Evolutionary conservation across 1,284 basidiomycete genomes (phyloP).

Genomic region (Polyporus tsugae): DNA sequence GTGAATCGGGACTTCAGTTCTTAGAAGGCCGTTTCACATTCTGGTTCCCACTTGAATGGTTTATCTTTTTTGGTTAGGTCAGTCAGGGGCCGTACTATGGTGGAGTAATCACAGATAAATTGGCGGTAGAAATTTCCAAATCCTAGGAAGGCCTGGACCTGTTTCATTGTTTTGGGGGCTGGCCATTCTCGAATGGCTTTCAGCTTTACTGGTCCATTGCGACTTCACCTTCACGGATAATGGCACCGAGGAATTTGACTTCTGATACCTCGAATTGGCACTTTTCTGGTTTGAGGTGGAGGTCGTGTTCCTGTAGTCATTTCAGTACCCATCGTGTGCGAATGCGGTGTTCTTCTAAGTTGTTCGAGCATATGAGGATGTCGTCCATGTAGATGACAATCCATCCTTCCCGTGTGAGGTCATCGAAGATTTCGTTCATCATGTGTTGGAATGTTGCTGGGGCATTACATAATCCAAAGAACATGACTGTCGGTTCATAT

Average conservation of each 20-base stretch:
- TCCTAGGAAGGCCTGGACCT: slow-evolving; percentile 49
- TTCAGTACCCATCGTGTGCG: background rate
- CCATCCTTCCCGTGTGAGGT: background rate
- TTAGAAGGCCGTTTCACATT: slow-evolving; percentile 39
- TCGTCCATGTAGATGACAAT: slow-evolving; percentile 16
- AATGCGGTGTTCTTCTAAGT: background rate
- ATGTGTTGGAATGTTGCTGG: slow-evolving; percentile 15
- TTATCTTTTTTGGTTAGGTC: slow-evolving; percentile 39
- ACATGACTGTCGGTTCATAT: slow-evolving; percentile 15
- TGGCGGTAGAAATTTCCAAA: slow-evolving; percentile 52
- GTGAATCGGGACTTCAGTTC: slow-evolving; percentile 40
- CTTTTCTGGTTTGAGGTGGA: background rate
- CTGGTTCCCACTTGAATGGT: slow-evolving; percentile 33
- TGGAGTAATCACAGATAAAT: slow-evolving; percentile 49
- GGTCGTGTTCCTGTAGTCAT: background rate
- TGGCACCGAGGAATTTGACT: slow-evolving; percentile 49
- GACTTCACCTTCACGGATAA: slow-evolving; percentile 40
- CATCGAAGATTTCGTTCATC: slow-evolving; percentile 13
- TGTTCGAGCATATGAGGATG: slow-evolving; percentile 5
- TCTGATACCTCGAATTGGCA: slow-evolving; percentile 38
- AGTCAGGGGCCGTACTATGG: background rate
- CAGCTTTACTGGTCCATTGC: slow-evolving; percentile 51
- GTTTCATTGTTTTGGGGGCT: slow-evolving; percentile 36
- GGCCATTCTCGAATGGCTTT: slow-evolving; percentile 48
- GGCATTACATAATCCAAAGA: slow-evolving; percentile 14